phyloP scores from a whole-genome alignment of 108 stramenopile species.

The Cyclotella choctawhatcheeana region DNA sequence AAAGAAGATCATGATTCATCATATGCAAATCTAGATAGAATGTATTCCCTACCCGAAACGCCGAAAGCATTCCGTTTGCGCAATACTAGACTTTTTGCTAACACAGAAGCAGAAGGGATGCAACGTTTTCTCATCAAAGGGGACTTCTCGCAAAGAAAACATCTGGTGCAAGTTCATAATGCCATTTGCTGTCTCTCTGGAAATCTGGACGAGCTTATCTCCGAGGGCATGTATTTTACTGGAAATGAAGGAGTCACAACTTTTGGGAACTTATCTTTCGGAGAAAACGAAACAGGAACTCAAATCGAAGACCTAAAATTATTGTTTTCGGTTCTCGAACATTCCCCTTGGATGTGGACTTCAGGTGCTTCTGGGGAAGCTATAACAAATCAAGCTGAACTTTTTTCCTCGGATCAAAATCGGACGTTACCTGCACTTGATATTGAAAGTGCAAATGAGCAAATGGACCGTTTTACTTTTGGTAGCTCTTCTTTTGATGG shows the following conservation, averaged over 20 bases:
- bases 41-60: slow-evolving; percentile 6
- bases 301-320: background rate
- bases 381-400: slow-evolving; percentile 2
- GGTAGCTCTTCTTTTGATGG: too few relatives aligned
- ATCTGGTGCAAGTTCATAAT: slow-evolving; percentile 76
- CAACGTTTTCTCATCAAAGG: slow-evolving; percentile 67
- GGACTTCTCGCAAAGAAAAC: slow-evolving; percentile 68
- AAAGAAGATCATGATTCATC: slow-evolving; percentile 5
- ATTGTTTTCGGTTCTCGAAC: background rate
- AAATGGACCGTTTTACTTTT: too few relatives aligned
- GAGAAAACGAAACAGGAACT: background rate
- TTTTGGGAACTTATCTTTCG: slow-evolving; percentile 33
- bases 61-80: slow-evolving; percentile 25
- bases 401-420: slow-evolving; percentile 3
- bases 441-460: too few relatives aligned
- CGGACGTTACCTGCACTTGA: background rate
- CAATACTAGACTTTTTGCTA: slow-evolving; percentile 22
- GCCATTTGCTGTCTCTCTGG: slow-evolving; percentile 76
- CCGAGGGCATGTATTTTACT: slow-evolving; percentile 24
- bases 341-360: background rate
- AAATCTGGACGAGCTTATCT: slow-evolving; percentile 62
- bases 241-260: slow-evolving; percentile 22
- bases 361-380: slow-evolving; percentile 20
- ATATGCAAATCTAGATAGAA: background rate
- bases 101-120: slow-evolving; percentile 19